These are phyloP conservation scores for Komagataella populi DNA, from an alignment of 805 yeast species.

Conservation along the genomic window DNA sequence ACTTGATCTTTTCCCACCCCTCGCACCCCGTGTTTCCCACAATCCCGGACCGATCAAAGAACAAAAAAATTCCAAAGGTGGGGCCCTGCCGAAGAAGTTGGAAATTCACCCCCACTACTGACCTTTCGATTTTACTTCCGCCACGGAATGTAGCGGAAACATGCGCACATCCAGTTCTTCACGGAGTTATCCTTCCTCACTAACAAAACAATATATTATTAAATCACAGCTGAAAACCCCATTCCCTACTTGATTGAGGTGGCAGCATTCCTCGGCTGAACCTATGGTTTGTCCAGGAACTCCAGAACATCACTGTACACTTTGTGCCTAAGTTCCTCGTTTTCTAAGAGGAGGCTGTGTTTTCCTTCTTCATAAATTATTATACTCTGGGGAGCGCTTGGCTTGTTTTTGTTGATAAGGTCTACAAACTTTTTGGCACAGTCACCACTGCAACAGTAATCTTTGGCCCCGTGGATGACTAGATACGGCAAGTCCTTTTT, in stretches of 20 bases:
- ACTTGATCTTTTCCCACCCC: not conserved
- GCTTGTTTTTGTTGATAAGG: slow-evolving; percentile 6
- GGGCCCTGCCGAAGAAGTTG: no score
- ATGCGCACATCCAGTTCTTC: no score
- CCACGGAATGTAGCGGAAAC: no score
- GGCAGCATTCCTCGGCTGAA: not conserved
- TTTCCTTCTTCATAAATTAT: slow-evolving; percentile 17
- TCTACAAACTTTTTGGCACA: slow-evolving; percentile 30
- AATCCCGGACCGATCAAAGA: not conserved
- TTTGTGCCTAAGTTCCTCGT: slow-evolving; percentile 22
- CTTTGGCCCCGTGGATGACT: slow-evolving; percentile 51
- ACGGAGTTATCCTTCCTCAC: no score
- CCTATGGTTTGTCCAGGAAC: slow-evolving; percentile 18
- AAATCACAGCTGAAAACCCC: no score
- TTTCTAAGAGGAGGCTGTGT: slow-evolving; percentile 34
- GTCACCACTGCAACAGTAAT: slow-evolving; percentile 40
- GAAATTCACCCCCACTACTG: not conserved
- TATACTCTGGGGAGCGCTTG: slow-evolving; percentile 1
- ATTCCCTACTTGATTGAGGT: not conserved
- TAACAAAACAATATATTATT: not conserved
- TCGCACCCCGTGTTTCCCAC: not conserved
- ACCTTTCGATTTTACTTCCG: not conserved
- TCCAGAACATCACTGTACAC: slow-evolving; percentile 23
- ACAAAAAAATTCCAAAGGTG: no score
- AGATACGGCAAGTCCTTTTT: slow-evolving; percentile 31